Percentiles rank a stretch among this genome's conserved stretches.
Evolutionary conservation across 2,329 filamentous ascomycete species (phyloP).

Genomic region (Bipolaris victoriae): DNA sequence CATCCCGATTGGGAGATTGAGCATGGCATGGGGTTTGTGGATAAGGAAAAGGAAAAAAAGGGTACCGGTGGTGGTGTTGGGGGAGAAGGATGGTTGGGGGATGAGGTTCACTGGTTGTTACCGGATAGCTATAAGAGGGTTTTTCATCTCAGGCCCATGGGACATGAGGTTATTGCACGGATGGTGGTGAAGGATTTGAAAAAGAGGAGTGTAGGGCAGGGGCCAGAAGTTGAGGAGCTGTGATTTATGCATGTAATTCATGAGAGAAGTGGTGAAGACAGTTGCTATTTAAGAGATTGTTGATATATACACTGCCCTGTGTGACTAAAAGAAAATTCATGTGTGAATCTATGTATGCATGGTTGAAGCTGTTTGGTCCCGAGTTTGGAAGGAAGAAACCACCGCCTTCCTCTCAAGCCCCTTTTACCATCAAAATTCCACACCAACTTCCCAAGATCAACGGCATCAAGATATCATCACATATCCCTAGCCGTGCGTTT

Average conservation of each 20-base stretch:
- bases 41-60: background rate
- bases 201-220: background rate
- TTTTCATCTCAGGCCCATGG: slow-evolving; percentile 37
- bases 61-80: background rate
- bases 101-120: slow-evolving; percentile 38
- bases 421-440: no score
- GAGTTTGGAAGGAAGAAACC: no score
- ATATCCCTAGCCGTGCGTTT: no score
- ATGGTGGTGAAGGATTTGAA: background rate
- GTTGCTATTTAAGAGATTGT: background rate
- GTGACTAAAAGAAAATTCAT: background rate
- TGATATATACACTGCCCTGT: background rate
- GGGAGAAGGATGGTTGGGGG: background rate
- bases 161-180: slow-evolving; percentile 19
- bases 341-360: no score
- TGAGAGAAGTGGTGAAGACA: background rate
- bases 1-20: background rate
- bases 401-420: no score
- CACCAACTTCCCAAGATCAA: no score
- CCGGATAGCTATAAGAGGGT: slow-evolving; percentile 42
- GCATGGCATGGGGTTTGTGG: background rate
- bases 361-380: no score
- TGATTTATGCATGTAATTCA: background rate
- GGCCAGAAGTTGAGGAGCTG: background rate
- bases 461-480: no score